Evolutionary conservation across 2,329 filamentous ascomycete species (phyloP), one percentile per base, ranked within the genome.

Genomic region (Verticillium alfalfae): DNA sequence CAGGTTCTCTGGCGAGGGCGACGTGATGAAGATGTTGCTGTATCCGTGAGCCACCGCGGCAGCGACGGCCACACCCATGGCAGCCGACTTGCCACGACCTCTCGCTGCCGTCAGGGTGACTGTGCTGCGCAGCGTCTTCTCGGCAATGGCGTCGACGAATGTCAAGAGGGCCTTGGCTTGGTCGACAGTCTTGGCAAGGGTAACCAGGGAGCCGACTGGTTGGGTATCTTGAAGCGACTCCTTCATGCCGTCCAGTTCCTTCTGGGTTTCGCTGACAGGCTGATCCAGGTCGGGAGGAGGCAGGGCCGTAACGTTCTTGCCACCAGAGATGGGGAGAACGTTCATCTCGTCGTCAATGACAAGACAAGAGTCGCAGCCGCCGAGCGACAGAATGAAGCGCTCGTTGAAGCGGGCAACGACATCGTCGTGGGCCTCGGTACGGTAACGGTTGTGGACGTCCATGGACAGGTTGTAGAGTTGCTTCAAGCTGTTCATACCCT

Each of bases 21-120:
- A 98, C 1, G 95, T 99, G 72, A 99, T 97, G 78, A 99, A 99
- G 70, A 99, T 97, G 75, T 99, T 99, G 80, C 93, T 97, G 77
- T 99, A 99, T 34, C 95, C 95, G 72, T 98, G 91, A 1, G 95
- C 94, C 55, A 99, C 86, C 1, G 96, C 96, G 2, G 95, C 93
- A 3, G 95, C 95, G 54, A 99, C 90, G 3, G 95, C 93, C 59
- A 99, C 89, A 77, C 95, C 95, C 70, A 99, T 84, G 34, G 95
- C 95, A 18, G 95, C 96, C 22, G 95, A 99, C 78, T 99, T 99
- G 77, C 95, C 95, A 70, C 95, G 89, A 75, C 95, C 95, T 87
- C 95, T 88, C 41, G 90, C 94, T 18, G 95, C 95, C 12, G 95
- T 99, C 67, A 99, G 76, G 1, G 95, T 91, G 39, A 99, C 95